A percentile compares a stretch with the other conserved stretches of the same genome.
Conservation (phyloP, 768 basidiomycete species). For the Saitozyma podzolica region DNA sequence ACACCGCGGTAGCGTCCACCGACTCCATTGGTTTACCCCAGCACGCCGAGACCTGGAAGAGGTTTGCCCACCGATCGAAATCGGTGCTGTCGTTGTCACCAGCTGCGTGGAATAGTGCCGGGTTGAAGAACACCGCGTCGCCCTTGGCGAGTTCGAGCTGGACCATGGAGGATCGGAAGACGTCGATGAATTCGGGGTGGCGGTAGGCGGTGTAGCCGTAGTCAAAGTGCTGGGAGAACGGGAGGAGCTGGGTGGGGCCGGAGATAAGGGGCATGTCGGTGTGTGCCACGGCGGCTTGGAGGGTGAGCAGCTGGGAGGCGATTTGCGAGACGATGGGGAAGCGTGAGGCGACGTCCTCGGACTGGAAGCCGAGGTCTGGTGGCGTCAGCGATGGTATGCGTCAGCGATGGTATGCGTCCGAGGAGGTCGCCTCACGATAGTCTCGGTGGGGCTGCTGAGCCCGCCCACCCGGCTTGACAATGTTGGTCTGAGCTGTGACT, state of each 20-base stretch:
- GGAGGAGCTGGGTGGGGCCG: conserved; percentile 24
- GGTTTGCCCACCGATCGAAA: conserved; percentile 5
- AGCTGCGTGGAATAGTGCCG: conserved; percentile 16
- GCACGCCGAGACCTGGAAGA: conserved; percentile 14
- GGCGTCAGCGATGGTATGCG: not conserved
- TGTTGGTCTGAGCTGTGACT: conserved; percentile 17
- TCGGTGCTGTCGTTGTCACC: conserved; percentile 13
- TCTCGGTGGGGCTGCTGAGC: conserved; percentile 18
- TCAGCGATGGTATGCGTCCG: not conserved
- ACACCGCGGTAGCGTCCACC: too few relatives aligned
- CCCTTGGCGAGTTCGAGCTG: conserved; percentile 16
- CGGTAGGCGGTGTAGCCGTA: conserved; percentile 17
- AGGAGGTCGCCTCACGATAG: conserved; percentile 16
- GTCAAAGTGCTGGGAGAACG: conserved; percentile 18
- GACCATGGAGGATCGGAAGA: conserved; percentile 4
- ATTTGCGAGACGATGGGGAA: conserved; percentile 20
- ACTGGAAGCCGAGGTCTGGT: conserved; percentile 4
- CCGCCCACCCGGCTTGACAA: not conserved
- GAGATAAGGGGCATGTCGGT: conserved; percentile 18
- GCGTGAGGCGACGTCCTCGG: not conserved
- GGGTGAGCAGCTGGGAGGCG: conserved; percentile 14
- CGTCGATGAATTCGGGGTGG: conserved; percentile 12
- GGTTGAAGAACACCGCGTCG: conserved; percentile 31
- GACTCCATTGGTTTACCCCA: conserved; percentile 14
- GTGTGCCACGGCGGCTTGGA: conserved; percentile 26